A percentile compares a stretch with the other conserved stretches of the same genome.
These are phyloP conservation scores for Aspergillus nomiae DNA, from an alignment of 2,329 filamentous ascomycete genomes.

Conservation along the genomic window DNA sequence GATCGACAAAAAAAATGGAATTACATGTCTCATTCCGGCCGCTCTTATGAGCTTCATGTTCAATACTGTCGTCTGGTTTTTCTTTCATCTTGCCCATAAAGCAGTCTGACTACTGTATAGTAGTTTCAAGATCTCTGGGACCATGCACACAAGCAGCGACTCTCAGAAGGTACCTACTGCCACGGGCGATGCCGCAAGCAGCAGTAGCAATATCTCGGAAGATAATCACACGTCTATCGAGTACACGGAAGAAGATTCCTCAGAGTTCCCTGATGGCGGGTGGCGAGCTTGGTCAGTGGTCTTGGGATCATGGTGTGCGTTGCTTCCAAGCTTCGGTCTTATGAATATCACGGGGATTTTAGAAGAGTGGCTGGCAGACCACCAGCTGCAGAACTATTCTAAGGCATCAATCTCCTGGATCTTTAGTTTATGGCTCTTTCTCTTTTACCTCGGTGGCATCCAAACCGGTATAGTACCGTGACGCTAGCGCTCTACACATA, in stretches of 20 bases:
- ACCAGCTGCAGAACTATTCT: slow-evolving; percentile 34
- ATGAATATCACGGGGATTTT: slow-evolving; percentile 36
- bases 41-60: background rate
- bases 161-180: background rate
- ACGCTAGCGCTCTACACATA: background rate
- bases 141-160: background rate
- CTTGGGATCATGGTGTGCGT: slow-evolving; percentile 37
- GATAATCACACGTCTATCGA: background rate
- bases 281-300: slow-evolving; percentile 42
- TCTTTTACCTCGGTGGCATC: slow-evolving; percentile 34
- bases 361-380: slow-evolving; percentile 31
- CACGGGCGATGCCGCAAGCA: background rate
- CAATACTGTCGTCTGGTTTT: background rate
- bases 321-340: slow-evolving; percentile 38
- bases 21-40: background rate
- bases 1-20: background rate
- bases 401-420: slow-evolving; percentile 38
- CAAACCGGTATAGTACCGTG: slow-evolving; percentile 28
- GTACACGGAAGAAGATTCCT: background rate
- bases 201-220: background rate
- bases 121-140: background rate
- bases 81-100: background rate
- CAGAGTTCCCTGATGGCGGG: slow-evolving; percentile 38
- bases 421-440: slow-evolving; percentile 35
- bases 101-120: background rate